Evolutionary conservation across 306 rosid species (phyloP), one percentile per base, ranked within the genome.

Genomic region (Rosa persica): DNA sequence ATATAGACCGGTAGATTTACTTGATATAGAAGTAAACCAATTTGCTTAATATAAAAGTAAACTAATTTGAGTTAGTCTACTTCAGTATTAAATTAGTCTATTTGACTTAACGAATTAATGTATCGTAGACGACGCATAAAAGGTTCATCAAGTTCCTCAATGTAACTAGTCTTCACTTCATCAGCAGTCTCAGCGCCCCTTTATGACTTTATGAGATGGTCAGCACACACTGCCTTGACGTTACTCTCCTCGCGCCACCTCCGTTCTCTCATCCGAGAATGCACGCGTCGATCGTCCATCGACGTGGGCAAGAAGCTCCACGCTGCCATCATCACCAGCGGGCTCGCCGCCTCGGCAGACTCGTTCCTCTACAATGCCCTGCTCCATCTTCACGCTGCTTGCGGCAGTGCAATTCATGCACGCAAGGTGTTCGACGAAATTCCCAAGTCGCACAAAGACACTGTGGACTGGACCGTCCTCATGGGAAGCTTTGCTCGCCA

Each of bases 381-480:
- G 25, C 86, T 90, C 13, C 97, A 93, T 5, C 46, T 90, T 0
- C 87, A 90, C 15, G 84, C 86, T 0, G 66, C 85, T 0, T 75
- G 70, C 4, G 85, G 82, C 25, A 58, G 44, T 4, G 19, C 58
- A 4, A 0, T 49, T 0, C 74, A 60, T 67, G 92, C 96, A 0
- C 87, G 60, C 62, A 68, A 81, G 36, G 43, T 90, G 86, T 90
- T 93, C 79, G 87, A 81, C 40, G 76, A 81, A 88, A 90, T 93
- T 72, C 96, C 96, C 73, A 74, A 74, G 40, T 84, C 88, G 16
- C 92, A 84, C 77, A 89, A 85, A 51, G 97, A 90, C 79, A 70
- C 86, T 13, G 86, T 88, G 12, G 96, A 90, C 81, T 93, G 87
- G 88, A 93, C 97, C 38, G 30, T 88, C 36, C 82, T 93, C 49